Conservation (phyloP, 257 asterid species). For the Solanum chilense region DNA sequence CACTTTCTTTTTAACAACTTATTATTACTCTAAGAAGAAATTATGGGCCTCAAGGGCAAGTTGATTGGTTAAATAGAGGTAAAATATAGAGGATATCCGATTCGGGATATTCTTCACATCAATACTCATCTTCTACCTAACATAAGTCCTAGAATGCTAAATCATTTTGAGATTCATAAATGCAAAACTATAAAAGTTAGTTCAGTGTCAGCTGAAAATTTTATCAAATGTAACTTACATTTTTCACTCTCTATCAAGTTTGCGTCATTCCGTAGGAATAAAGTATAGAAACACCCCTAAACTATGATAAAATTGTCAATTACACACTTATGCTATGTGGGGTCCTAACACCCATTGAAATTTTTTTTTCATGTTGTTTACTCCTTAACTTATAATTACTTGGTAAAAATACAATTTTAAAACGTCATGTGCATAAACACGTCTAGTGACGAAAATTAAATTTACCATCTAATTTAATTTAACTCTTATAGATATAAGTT, state of each 20-base stretch:
- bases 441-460: background rate
- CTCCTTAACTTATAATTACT: background rate
- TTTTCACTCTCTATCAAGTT: too few species aligned
- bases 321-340: background rate
- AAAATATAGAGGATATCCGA: background rate
- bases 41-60: background rate
- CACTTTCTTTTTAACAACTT: background rate
- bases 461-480: background rate
- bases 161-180: background rate
- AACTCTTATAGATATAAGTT: background rate
- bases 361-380: background rate
- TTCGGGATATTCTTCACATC: background rate
- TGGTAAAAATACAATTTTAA: background rate
- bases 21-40: background rate
- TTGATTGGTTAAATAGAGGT: background rate
- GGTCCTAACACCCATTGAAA: background rate
- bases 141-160: background rate
- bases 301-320: too few species aligned
- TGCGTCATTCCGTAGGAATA: too few species aligned
- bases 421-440: background rate
- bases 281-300: too few species aligned
- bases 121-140: background rate
- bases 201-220: too few species aligned
- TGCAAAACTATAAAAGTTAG: background rate
- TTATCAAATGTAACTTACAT: too few species aligned